Evolutionary conservation across 1,284 basidiomycete genomes (phyloP).

Genomic region (Austropuccinia psidii): DNA sequence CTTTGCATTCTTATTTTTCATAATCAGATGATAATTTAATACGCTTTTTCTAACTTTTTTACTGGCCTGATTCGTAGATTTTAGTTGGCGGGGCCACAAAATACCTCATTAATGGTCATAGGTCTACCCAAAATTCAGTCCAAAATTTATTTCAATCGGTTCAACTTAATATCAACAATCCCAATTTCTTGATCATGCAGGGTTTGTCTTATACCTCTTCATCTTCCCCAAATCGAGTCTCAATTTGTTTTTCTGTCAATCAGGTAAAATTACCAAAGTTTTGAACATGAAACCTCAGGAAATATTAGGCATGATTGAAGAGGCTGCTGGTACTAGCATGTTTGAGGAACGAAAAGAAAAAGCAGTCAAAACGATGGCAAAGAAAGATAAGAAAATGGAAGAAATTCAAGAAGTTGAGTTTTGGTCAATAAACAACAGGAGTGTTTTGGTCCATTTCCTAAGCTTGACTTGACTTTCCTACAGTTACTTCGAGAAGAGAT

Average conservation of each 20-base stretch:
- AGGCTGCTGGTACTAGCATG: slow-evolving; percentile 97
- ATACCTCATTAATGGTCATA: slow-evolving; percentile 95
- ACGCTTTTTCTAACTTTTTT: not conserved
- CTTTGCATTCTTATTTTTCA: not conserved
- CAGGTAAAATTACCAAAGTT: slow-evolving; percentile 57
- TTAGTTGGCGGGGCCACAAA: slow-evolving; percentile 90
- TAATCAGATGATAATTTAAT: not conserved
- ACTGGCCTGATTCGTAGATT: slow-evolving; percentile 56
- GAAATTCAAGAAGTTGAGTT: slow-evolving; percentile 62
- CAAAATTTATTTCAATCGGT: slow-evolving; percentile 95
- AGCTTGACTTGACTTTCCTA: not conserved
- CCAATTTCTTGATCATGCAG: slow-evolving; percentile 99
- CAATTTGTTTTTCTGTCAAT: slow-evolving; percentile 45
- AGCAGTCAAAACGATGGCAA: slow-evolving; percentile 89
- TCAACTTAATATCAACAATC: slow-evolving; percentile 99
- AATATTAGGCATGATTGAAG: slow-evolving; percentile 97
- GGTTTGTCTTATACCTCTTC: slow-evolving; percentile 53
- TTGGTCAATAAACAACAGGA: not conserved
- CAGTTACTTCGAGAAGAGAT: slow-evolving; percentile 79
- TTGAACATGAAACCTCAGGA: slow-evolving; percentile 98
- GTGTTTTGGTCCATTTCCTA: not conserved
- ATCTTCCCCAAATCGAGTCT: not conserved
- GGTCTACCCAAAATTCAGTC: slow-evolving; percentile 75
- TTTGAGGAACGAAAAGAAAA: slow-evolving; percentile 98
- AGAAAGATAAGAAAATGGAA: slow-evolving; percentile 93